Percentiles rank a stretch among this genome's conserved stretches.
Conservation (phyloP, 345 rosid species). For the Microthlaspi erraticum region DNA sequence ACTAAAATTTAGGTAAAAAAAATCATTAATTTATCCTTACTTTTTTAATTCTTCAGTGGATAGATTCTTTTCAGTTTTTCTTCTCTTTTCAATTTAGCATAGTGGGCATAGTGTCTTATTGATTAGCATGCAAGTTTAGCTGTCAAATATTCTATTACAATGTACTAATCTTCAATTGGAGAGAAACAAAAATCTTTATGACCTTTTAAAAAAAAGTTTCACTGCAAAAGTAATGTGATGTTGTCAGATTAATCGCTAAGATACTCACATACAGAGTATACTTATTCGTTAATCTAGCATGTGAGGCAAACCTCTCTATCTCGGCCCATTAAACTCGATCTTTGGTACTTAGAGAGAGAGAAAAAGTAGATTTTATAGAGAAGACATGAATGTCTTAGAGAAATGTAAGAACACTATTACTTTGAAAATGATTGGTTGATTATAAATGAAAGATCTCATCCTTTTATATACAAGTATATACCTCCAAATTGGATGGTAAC, state of each 20-base stretch:
- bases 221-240: constrained; percentile 1
- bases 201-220: neutral
- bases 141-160: constrained; percentile 24
- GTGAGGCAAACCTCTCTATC: too few species aligned
- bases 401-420: too few species aligned
- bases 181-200: neutral
- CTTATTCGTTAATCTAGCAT: too few species aligned
- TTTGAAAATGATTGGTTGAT: too few species aligned
- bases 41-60: constrained; percentile 34
- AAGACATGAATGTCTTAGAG: too few species aligned
- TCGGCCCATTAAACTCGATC: too few species aligned
- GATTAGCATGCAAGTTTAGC: constrained; percentile 13
- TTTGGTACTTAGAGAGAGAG: too few species aligned
- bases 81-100: neutral
- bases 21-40: neutral
- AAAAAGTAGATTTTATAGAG: too few species aligned
- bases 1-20: constrained; percentile 7
- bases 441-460: too few species aligned
- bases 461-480: too few species aligned
- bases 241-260: neutral
- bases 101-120: constrained; percentile 24
- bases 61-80: neutral
- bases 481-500: too few species aligned
- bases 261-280: too few species aligned
- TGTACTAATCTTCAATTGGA: constrained; percentile 14